A percentile compares a stretch with the other conserved stretches of the same genome.
Conservation (phyloP, 83 land plant species). For the Picea engelmannii region DNA sequence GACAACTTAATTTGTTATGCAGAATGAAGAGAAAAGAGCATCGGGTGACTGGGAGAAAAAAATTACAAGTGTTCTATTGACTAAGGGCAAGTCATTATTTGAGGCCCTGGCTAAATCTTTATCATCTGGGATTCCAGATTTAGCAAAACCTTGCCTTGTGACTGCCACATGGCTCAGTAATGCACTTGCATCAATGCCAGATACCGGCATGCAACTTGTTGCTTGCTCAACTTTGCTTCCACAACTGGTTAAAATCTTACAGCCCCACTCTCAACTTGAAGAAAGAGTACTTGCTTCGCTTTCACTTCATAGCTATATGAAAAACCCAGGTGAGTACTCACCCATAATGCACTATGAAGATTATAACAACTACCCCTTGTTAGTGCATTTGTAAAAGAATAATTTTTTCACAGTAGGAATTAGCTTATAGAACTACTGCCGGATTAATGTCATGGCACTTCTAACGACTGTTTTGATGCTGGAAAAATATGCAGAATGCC, state of each 20-base stretch:
- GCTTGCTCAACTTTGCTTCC: constrained; percentile 48
- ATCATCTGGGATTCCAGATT: constrained; percentile 23
- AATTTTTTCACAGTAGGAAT: not conserved
- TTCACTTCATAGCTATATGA: constrained; percentile 44
- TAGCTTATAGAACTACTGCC: not conserved
- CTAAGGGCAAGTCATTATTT: constrained; percentile 36
- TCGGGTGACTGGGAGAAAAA: constrained; percentile 34
- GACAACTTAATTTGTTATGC: not conserved
- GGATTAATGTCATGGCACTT: not conserved
- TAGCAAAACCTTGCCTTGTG: constrained; percentile 33
- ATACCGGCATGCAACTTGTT: constrained; percentile 33
- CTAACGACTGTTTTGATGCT: not conserved
- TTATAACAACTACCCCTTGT: not conserved
- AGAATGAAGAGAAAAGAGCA: constrained; percentile 44
- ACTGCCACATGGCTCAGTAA: constrained; percentile 49
- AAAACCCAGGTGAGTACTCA: constrained; percentile 37
- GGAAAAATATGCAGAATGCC: constrained; percentile 33
- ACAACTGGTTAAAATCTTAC: constrained; percentile 27
- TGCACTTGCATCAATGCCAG: constrained; percentile 36
- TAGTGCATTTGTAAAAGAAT: not conserved
- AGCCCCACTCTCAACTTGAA: constrained; percentile 26
- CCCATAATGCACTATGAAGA: not conserved
- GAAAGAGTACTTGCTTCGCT: constrained; percentile 53
- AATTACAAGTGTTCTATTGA: constrained; percentile 28
- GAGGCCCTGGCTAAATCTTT: constrained; percentile 46